Conservation (phyloP, 768 basidiomycete genomes). For the Gloeophyllum trabeum region DNA sequence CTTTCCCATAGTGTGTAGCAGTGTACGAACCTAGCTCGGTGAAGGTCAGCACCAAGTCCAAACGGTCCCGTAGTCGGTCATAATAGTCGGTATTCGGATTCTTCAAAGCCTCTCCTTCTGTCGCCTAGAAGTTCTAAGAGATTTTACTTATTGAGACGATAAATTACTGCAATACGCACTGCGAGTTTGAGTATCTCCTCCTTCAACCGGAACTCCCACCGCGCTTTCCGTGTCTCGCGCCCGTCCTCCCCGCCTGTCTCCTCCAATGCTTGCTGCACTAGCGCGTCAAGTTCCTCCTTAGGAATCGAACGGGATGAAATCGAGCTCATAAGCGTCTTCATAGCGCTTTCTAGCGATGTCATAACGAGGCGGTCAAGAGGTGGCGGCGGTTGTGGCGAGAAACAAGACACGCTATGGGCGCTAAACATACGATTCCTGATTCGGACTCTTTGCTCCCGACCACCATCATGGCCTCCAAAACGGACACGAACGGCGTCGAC, state of each 20-base stretch:
- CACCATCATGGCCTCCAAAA: neutral
- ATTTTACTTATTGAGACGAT: neutral
- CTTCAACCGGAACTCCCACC: slow-evolving; percentile 68
- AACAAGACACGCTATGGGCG: neutral
- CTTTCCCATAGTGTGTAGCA: too few relatives aligned
- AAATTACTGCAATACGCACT: slow-evolving; percentile 28
- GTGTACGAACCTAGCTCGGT: slow-evolving; percentile 70
- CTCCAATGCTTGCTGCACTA: slow-evolving; percentile 33
- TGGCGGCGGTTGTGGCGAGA: too few relatives aligned
- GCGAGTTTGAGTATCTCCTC: slow-evolving; percentile 64
- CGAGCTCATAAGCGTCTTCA: slow-evolving; percentile 38
- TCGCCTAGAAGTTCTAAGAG: too few relatives aligned
- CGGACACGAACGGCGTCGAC: neutral
- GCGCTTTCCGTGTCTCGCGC: slow-evolving; percentile 51
- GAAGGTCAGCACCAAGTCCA: slow-evolving; percentile 69
- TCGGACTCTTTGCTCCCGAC: too few relatives aligned
- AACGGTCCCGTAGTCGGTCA: slow-evolving; percentile 39
- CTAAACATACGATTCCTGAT: too few relatives aligned
- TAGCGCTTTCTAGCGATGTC: slow-evolving; percentile 39
- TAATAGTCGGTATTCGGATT: slow-evolving; percentile 47
- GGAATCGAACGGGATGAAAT: slow-evolving; percentile 41
- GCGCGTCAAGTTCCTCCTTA: slow-evolving; percentile 33
- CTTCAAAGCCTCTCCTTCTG: slow-evolving; percentile 57
- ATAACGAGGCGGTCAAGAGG: too few relatives aligned
- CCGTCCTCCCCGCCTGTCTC: slow-evolving; percentile 30